Percentiles rank a stretch among this genome's conserved stretches.
These are phyloP conservation scores for Coemansia sp. DNA, from an alignment of 192 early-diverging fungal species.

Conservation along the genomic window DNA sequence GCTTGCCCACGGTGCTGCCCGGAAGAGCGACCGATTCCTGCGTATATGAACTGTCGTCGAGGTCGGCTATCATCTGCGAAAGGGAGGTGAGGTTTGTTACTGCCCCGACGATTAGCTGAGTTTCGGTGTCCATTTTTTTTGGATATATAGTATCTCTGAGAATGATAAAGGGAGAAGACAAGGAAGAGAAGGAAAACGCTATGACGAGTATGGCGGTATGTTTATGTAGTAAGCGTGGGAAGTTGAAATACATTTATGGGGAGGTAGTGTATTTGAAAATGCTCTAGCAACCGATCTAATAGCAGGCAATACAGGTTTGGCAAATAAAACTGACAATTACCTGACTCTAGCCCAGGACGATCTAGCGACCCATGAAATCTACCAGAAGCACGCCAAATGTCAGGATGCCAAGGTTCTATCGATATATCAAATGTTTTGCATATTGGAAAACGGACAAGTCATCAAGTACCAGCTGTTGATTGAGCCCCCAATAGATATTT, in stretches of 20 bases:
- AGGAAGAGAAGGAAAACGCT: neutral
- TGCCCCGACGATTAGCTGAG: conserved; percentile 23
- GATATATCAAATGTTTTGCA: too few species aligned
- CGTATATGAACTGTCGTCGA: conserved; percentile 26
- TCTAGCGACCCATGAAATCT: neutral
- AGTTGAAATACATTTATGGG: too few species aligned
- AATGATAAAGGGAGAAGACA: neutral
- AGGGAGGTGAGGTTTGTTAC: conserved; percentile 18
- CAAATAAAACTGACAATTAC: too few species aligned
- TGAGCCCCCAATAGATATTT: too few species aligned
- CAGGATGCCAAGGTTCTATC: too few species aligned
- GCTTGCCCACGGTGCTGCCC: conserved; percentile 57
- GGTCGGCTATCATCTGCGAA: conserved; percentile 2
- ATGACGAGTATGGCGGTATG: neutral
- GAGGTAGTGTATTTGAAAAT: too few species aligned
- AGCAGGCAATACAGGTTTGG: too few species aligned
- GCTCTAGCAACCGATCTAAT: too few species aligned
- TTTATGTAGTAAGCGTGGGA: neutral
- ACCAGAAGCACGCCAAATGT: too few species aligned
- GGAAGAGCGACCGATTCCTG: conserved; percentile 35
- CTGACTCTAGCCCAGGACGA: neutral
- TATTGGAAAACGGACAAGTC: too few species aligned
- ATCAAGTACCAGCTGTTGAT: too few species aligned
- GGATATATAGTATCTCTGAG: neutral
- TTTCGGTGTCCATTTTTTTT: conserved; percentile 5